Percentiles rank a stretch among this genome's conserved stretches.
Conservation (phyloP, 2,329 filamentous ascomycete species). For the Pseudohalonectria lignicola region DNA sequence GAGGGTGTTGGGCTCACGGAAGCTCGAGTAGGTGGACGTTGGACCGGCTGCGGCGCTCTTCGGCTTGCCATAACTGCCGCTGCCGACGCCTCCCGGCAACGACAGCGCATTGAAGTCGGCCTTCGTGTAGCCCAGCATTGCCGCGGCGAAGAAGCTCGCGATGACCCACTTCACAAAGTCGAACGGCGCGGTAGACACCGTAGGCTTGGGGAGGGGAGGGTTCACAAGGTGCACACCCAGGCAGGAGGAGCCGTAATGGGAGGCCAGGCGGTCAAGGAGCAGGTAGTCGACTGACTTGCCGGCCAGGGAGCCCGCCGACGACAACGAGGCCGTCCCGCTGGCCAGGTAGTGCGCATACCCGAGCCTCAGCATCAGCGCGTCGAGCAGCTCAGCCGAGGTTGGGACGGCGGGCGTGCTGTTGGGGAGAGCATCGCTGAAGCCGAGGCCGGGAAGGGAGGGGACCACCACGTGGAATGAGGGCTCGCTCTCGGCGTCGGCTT, state of each 20-base stretch:
- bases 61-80: background rate
- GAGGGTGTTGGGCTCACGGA: constrained; percentile 40
- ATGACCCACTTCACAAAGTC: constrained; percentile 46
- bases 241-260: constrained; percentile 36
- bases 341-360: constrained; percentile 48
- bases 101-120: constrained; percentile 36
- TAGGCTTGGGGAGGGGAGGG: constrained; percentile 41
- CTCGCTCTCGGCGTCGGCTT: background rate
- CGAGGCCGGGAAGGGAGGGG: constrained; percentile 54
- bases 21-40: constrained; percentile 1
- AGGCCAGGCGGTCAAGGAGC: constrained; percentile 34
- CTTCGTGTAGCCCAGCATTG: constrained; percentile 44
- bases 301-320: constrained; percentile 24
- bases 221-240: constrained; percentile 50
- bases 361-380: constrained; percentile 48
- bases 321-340: constrained; percentile 39
- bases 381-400: constrained; percentile 42
- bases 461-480: constrained; percentile 50
- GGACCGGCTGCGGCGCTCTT: background rate
- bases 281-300: constrained; percentile 43
- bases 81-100: background rate
- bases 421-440: constrained; percentile 53
- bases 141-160: constrained; percentile 33
- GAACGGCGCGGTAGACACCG: constrained; percentile 25
- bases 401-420: constrained; percentile 35